These are phyloP conservation scores for Truncatella angustata DNA, from an alignment of 2,329 filamentous ascomycete species.

Conservation along the genomic window DNA sequence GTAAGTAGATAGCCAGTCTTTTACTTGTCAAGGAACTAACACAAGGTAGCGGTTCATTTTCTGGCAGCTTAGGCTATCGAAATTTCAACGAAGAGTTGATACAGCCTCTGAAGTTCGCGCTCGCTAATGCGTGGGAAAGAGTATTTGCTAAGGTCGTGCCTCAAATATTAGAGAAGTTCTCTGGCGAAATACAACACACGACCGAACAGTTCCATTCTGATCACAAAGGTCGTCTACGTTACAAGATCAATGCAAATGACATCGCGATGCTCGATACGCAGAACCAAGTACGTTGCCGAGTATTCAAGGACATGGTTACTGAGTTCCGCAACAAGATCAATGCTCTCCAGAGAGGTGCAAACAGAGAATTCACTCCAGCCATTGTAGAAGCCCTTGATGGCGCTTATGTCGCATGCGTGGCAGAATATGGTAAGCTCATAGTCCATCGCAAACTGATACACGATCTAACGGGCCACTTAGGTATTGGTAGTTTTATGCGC, in stretches of 20 bases:
- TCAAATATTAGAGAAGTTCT: not conserved
- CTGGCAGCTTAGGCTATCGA: not conserved
- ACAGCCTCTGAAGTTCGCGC: not conserved
- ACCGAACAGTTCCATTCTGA: not conserved
- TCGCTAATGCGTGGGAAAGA: not conserved
- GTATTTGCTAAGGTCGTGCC: not conserved
- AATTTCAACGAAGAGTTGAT: not conserved
- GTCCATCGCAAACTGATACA: not conserved
- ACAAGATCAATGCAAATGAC: not conserved
- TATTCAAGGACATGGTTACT: not conserved
- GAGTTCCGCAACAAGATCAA: conserved; percentile 32
- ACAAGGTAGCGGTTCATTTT: not conserved
- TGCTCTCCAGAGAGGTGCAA: conserved; percentile 44
- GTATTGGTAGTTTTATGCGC: not conserved
- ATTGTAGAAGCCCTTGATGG: not conserved
- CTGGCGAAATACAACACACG: not conserved
- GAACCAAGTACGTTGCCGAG: not conserved
- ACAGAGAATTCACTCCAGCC: not conserved
- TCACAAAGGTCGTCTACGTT: not conserved
- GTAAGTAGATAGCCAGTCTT: not conserved
- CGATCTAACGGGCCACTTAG: not conserved
- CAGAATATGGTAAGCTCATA: not conserved
- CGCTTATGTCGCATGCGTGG: not conserved
- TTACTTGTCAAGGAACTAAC: too few relatives aligned
- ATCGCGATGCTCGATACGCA: not conserved